Evolutionary conservation across 768 basidiomycete species (phyloP).

Genomic region (Solioccasus polychromus): DNA sequence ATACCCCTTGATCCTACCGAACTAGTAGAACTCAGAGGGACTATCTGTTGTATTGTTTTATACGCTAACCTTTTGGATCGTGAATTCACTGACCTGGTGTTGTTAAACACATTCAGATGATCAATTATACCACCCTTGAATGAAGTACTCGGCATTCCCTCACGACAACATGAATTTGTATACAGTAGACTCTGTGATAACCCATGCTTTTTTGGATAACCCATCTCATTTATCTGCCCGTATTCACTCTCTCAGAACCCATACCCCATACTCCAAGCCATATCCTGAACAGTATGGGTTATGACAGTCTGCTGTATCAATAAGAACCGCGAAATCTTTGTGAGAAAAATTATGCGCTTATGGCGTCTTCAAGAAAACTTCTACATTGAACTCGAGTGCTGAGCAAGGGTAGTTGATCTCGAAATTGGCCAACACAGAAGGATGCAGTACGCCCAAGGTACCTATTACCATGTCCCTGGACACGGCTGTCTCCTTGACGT

Average conservation of each 20-base stretch:
- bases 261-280: too few relatives aligned
- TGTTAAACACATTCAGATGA: too few relatives aligned
- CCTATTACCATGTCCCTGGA: slow-evolving; percentile 73
- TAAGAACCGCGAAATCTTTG: too few relatives aligned
- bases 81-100: slow-evolving; percentile 8
- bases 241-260: too few relatives aligned
- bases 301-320: too few relatives aligned
- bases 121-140: too few relatives aligned
- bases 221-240: too few relatives aligned
- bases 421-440: slow-evolving; percentile 86
- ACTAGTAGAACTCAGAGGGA: slow-evolving; percentile 2
- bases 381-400: slow-evolving; percentile 88
- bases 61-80: too few relatives aligned
- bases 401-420: slow-evolving; percentile 96
- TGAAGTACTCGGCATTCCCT: not conserved
- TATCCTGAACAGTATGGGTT: too few relatives aligned
- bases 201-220: too few relatives aligned
- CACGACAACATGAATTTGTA: slow-evolving; percentile 1
- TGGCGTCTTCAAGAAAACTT: slow-evolving; percentile 80
- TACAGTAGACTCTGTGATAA: too few relatives aligned
- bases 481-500: slow-evolving; percentile 44
- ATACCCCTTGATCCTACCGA: slow-evolving; percentile 5
- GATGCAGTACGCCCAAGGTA: slow-evolving; percentile 90
- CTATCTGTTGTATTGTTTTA: slow-evolving; percentile 9
- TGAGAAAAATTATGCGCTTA: slow-evolving; percentile 4